Percentiles rank a stretch among this genome's conserved stretches.
phyloP scores from a whole-genome alignment of 495 filamentous ascomycete genomes.

The Poronia punctata region DNA sequence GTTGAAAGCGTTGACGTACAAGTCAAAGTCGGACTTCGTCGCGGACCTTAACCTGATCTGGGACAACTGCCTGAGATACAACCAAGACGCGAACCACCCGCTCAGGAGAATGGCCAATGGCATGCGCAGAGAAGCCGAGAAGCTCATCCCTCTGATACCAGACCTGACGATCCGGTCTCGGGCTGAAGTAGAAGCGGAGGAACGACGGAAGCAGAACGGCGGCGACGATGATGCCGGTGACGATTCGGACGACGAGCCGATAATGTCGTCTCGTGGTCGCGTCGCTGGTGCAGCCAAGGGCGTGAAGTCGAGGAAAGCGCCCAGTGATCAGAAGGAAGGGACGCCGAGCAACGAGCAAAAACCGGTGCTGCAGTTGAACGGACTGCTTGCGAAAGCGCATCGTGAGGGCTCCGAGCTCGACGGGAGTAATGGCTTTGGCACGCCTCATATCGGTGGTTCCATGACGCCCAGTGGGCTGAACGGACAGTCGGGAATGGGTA shows the following conservation, averaged over 20 bases:
- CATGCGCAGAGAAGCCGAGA: constrained; percentile 95
- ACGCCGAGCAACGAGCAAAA: constrained; percentile 65
- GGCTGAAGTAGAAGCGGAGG: constrained; percentile 94
- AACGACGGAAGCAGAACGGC: constrained; percentile 70
- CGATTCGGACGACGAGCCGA: constrained; percentile 95
- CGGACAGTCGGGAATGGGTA: constrained; percentile 54
- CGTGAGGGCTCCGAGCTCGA: constrained; percentile 48
- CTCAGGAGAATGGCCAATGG: constrained; percentile 88
- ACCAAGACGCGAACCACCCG: constrained; percentile 79
- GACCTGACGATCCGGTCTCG: constrained; percentile 84
- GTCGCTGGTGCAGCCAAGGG: constrained; percentile 74
- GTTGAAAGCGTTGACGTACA: constrained; percentile 78
- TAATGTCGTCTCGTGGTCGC: constrained; percentile 92
- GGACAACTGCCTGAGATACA: constrained; percentile 93
- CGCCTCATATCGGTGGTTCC: constrained; percentile 70
- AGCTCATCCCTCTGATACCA: constrained; percentile 88
- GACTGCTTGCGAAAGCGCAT: constrained; percentile 36
- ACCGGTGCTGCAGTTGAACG: constrained; percentile 48
- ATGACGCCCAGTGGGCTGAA: constrained; percentile 71
- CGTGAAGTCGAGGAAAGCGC: constrained; percentile 74
- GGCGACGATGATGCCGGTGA: constrained; percentile 75
- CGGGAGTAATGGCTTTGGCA: constrained; percentile 77
- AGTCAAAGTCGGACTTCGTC: constrained; percentile 92
- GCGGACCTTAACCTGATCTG: constrained; percentile 90
- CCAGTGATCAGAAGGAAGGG: constrained; percentile 68